A percentile compares a stretch with the other conserved stretches of the same genome.
phyloP scores from a whole-genome alignment of 2,329 filamentous ascomycete genomes.

The Amesomyces nigricolor region DNA sequence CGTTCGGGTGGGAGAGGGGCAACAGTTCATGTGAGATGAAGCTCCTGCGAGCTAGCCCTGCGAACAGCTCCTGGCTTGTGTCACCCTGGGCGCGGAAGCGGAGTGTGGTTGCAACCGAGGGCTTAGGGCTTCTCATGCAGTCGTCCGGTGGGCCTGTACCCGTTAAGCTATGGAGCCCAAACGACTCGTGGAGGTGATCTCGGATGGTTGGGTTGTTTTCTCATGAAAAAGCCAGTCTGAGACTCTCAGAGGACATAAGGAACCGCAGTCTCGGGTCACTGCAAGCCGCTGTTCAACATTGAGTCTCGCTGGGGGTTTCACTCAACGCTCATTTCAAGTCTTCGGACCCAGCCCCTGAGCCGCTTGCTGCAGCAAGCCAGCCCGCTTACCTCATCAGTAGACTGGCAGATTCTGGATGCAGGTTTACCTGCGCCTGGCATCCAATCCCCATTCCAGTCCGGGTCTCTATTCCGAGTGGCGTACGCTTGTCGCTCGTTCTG shows the following conservation, averaged over 20 bases:
- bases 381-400: constrained; percentile 13
- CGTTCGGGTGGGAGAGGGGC: constrained; percentile 8
- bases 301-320: neutral
- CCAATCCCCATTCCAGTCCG: constrained; percentile 1
- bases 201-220: too few relatives aligned
- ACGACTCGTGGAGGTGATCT: neutral
- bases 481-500: neutral
- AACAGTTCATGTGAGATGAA: constrained; percentile 25
- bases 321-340: neutral
- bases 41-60: constrained; percentile 21
- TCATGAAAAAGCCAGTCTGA: too few relatives aligned
- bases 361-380: neutral
- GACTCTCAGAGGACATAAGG: neutral
- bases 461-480: constrained; percentile 21
- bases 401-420: constrained; percentile 18
- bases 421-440: constrained; percentile 12
- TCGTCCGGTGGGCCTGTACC: neutral
- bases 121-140: constrained; percentile 1
- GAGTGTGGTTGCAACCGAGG: constrained; percentile 18
- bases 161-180: neutral
- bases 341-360: too few relatives aligned
- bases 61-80: constrained; percentile 4
- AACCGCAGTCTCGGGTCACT: neutral
- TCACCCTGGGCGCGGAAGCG: constrained; percentile 6
- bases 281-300: neutral